These are phyloP conservation scores for Fusarium aywerte DNA, from an alignment of 2,329 filamentous ascomycete species.

Conservation along the genomic window DNA sequence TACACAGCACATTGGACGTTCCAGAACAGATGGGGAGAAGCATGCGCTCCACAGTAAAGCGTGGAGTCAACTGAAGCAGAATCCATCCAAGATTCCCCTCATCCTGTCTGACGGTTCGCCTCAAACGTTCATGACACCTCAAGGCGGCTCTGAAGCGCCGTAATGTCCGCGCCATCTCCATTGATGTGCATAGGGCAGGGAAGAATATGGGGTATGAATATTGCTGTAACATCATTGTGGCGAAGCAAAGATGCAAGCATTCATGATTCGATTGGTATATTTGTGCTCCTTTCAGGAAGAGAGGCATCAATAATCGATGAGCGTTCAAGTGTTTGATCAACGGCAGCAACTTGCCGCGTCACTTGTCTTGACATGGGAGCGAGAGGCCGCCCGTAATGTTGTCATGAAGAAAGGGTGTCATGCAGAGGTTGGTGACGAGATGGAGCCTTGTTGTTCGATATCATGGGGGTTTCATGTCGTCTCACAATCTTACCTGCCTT, in stretches of 20 bases:
- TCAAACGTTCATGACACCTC: constrained; percentile 9
- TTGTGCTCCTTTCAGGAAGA: not conserved
- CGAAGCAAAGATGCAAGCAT: constrained; percentile 18
- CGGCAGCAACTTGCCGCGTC: not conserved
- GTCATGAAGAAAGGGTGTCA: not conserved
- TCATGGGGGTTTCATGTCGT: constrained; percentile 28
- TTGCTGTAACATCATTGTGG: constrained; percentile 19
- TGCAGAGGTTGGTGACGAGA: constrained; percentile 14
- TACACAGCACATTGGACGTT: not conserved
- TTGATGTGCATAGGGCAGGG: constrained; percentile 4
- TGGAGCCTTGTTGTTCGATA: not conserved
- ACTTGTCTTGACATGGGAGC: constrained; percentile 1
- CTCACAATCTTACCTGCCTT: constrained; percentile 22
- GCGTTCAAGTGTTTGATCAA: not conserved
- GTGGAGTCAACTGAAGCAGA: constrained; percentile 12
- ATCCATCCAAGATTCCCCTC: constrained; percentile 10
- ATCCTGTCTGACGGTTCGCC: constrained; percentile 12
- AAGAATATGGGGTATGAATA: not conserved
- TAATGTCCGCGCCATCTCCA: constrained; percentile 1
- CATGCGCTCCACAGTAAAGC: constrained; percentile 15
- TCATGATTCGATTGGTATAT: constrained; percentile 14
- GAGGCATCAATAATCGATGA: not conserved
- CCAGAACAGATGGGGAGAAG: not conserved
- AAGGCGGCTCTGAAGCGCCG: not conserved
- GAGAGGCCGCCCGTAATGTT: constrained; percentile 31